These are phyloP conservation scores for Laguncularia racemosa DNA, from an alignment of 345 rosid species.

Conservation along the genomic window DNA sequence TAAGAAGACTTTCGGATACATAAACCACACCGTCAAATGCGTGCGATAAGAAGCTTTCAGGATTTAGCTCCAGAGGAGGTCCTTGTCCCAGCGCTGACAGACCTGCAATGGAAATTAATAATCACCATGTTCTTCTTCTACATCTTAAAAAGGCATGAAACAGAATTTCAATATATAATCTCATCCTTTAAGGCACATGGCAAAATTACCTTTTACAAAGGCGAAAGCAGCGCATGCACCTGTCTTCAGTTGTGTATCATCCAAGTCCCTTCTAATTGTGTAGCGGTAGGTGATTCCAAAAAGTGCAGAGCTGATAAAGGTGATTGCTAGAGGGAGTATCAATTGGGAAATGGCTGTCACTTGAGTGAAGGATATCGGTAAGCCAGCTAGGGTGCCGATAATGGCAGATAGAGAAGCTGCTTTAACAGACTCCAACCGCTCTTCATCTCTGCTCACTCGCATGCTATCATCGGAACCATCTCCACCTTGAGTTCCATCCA, in stretches of 20 bases:
- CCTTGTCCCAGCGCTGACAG: conserved; percentile 56
- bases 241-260: conserved; percentile 56
- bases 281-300: conserved; percentile 85
- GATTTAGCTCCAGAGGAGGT: conserved; percentile 47
- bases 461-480: conserved; percentile 4
- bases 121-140: background rate
- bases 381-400: conserved; percentile 59
- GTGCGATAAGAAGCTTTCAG: conserved; percentile 39
- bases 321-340: conserved; percentile 48
- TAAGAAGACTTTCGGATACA: conserved; percentile 38
- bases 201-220: conserved; percentile 51
- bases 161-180: too few relatives aligned
- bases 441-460: conserved; percentile 39
- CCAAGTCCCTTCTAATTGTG: conserved; percentile 67
- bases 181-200: too few relatives aligned
- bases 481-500: conserved; percentile 6
- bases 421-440: conserved; percentile 72
- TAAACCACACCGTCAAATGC: conserved; percentile 31
- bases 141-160: too few relatives aligned
- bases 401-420: conserved; percentile 69
- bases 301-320: conserved; percentile 76
- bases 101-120: conserved; percentile 32
- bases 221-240: conserved; percentile 83
- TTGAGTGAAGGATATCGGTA: conserved; percentile 56
- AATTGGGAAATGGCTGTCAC: conserved; percentile 39